A percentile compares a stretch with the other conserved stretches of the same genome.
These are phyloP conservation scores for Hypoxylon sp. DNA, from an alignment of 2,329 filamentous ascomycete genomes.

Conservation along the genomic window DNA sequence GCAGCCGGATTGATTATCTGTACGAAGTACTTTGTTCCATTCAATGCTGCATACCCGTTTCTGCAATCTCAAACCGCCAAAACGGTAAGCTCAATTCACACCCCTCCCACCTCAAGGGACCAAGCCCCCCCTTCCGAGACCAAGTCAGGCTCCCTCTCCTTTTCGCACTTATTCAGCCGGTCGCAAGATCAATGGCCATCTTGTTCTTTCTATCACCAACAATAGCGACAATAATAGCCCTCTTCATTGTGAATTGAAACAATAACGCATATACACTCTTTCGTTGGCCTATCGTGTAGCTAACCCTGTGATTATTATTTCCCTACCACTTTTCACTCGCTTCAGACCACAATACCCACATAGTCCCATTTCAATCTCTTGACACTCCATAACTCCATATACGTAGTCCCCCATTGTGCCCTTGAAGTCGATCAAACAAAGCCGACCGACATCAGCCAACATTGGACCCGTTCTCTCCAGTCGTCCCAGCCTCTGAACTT, in stretches of 20 bases:
- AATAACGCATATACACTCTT: conserved; percentile 26
- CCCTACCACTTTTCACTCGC: conserved; percentile 17
- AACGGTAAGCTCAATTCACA: conserved; percentile 23
- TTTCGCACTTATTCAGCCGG: conserved; percentile 26
- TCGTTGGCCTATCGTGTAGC: conserved; percentile 16
- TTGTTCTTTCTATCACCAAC: conserved; percentile 14
- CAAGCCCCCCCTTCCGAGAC: conserved; percentile 8
- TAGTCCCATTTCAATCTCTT: conserved; percentile 39
- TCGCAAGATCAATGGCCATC: conserved; percentile 30
- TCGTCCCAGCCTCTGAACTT: conserved; percentile 20
- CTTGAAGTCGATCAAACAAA: conserved; percentile 46
- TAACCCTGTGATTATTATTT: conserved; percentile 1
- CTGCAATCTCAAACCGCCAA: conserved; percentile 38
- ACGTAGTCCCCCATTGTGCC: conserved; percentile 30
- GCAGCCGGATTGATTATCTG: conserved; percentile 27
- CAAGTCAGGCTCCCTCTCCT: conserved; percentile 17
- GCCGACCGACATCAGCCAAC: conserved; percentile 35
- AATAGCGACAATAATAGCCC: conserved; percentile 2
- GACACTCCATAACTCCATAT: conserved; percentile 39
- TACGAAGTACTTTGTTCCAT: conserved; percentile 18
- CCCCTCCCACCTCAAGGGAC: conserved; percentile 2
- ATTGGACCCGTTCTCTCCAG: conserved; percentile 27
- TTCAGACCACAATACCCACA: conserved; percentile 36
- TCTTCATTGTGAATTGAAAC: conserved; percentile 17
- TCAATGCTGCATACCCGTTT: conserved; percentile 29